Conservation (phyloP, 108 stramenopile species). For the Conticribra guillardii region DNA sequence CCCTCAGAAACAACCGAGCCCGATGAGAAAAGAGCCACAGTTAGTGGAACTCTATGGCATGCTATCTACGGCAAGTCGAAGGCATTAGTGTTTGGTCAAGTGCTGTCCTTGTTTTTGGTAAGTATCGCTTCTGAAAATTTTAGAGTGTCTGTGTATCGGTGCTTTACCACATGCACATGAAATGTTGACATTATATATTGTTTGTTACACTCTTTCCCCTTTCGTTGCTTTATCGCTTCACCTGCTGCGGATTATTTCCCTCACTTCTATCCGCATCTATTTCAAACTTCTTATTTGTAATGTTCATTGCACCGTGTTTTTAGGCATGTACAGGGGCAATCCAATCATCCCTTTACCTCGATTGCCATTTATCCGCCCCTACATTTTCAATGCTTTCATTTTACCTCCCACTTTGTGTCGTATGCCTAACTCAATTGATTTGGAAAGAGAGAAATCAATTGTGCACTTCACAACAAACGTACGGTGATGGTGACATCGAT, state of each 20-base stretch:
- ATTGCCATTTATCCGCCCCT: conserved; percentile 66
- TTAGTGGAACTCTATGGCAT: conserved; percentile 22
- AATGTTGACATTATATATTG: background rate
- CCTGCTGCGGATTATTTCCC: no score
- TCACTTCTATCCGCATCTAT: no score
- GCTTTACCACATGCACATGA: background rate
- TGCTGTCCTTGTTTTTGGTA: conserved; percentile 42
- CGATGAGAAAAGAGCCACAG: conserved; percentile 8
- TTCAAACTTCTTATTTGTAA: no score
- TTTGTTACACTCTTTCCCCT: background rate
- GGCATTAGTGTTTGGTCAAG: conserved; percentile 38
- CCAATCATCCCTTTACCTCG: conserved; percentile 65
- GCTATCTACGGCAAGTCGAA: conserved; percentile 23
- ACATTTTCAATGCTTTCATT: conserved; percentile 62
- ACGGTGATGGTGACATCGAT: background rate
- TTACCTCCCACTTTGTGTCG: conserved; percentile 55
- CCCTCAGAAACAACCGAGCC: background rate
- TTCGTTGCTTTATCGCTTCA: background rate
- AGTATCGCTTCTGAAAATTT: background rate
- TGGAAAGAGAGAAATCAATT: conserved; percentile 7
- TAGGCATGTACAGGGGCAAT: conserved; percentile 38
- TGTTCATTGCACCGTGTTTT: no score
- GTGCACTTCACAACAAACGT: conserved; percentile 1
- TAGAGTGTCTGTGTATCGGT: no score
- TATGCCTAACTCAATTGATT: conserved; percentile 17